Conservation (phyloP, 2,329 filamentous ascomycete species). For the Fusarium sp. region DNA sequence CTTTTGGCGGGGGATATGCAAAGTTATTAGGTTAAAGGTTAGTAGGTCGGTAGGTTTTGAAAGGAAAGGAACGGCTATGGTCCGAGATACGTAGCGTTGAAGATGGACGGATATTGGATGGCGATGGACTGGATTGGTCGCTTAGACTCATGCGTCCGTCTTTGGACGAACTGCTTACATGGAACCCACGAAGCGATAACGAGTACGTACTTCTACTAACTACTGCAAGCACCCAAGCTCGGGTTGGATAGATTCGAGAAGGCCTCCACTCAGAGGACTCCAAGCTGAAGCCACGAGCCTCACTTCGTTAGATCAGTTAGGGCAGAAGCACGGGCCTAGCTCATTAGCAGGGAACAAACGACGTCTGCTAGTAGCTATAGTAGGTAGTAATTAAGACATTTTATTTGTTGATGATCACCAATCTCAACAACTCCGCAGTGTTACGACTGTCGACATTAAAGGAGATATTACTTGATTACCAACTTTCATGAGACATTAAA, state of each 20-base stretch:
- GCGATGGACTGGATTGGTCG: slow-evolving; percentile 17
- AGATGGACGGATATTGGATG: slow-evolving; percentile 17
- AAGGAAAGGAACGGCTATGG: slow-evolving; percentile 4
- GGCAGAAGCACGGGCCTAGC: slow-evolving; percentile 35
- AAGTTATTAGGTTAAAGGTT: slow-evolving; percentile 6
- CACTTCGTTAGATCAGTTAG: slow-evolving; percentile 34
- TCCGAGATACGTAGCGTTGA: slow-evolving; percentile 20
- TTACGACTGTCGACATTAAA: slow-evolving; percentile 9
- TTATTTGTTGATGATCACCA: slow-evolving; percentile 32
- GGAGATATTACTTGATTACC: slow-evolving; percentile 7
- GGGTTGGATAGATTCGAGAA: slow-evolving; percentile 2
- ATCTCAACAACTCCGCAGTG: slow-evolving; percentile 28
- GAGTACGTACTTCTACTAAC: slow-evolving; percentile 24
- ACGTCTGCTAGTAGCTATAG: not conserved
- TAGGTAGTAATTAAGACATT: slow-evolving; percentile 11
- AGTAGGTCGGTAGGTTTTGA: not conserved
- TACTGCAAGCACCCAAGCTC: not conserved
- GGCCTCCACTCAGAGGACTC: slow-evolving; percentile 28
- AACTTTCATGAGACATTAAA: not conserved
- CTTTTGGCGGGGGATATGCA: slow-evolving; percentile 17
- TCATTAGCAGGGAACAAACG: slow-evolving; percentile 34
- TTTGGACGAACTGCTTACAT: slow-evolving; percentile 23
- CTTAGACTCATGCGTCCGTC: slow-evolving; percentile 19
- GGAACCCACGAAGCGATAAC: slow-evolving; percentile 22
- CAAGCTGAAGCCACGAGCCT: slow-evolving; percentile 36